Conservation (phyloP, 2,329 filamentous ascomycete species). For the Beauveria bassiana region DNA sequence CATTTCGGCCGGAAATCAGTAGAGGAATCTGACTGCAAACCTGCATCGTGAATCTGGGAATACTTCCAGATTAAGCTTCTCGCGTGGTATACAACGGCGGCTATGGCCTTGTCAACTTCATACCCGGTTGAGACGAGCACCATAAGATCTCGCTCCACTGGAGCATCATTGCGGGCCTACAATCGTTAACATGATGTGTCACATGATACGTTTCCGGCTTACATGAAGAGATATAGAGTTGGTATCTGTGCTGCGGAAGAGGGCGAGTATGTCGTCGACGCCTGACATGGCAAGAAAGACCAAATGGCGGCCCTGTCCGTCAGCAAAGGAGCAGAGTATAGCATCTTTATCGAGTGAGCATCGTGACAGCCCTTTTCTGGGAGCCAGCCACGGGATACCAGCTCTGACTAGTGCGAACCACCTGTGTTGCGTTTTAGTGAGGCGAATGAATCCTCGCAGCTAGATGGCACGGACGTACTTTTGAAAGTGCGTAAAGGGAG, state of each 20-base stretch:
- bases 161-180: slow-evolving; percentile 60
- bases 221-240: slow-evolving; percentile 63
- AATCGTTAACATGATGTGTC: slow-evolving; percentile 10
- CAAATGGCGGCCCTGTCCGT: slow-evolving; percentile 61
- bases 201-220: slow-evolving; percentile 20
- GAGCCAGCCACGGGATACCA: slow-evolving; percentile 79
- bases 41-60: slow-evolving; percentile 30
- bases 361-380: slow-evolving; percentile 65
- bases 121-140: slow-evolving; percentile 66
- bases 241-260: slow-evolving; percentile 57
- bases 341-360: slow-evolving; percentile 71
- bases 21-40: slow-evolving; percentile 2
- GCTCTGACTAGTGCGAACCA: slow-evolving; percentile 79
- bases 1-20: slow-evolving; percentile 53
- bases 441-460: neutral
- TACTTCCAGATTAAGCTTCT: slow-evolving; percentile 41
- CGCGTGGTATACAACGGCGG: slow-evolving; percentile 83
- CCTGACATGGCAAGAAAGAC: slow-evolving; percentile 75
- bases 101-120: slow-evolving; percentile 66
- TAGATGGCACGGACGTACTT: slow-evolving; percentile 28
- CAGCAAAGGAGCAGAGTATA: slow-evolving; percentile 70
- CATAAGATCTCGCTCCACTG: slow-evolving; percentile 44
- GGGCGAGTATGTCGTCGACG: slow-evolving; percentile 58
- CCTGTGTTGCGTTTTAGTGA: slow-evolving; percentile 27
- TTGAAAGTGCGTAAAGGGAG: slow-evolving; percentile 49